A percentile compares a stretch with the other conserved stretches of the same genome.
These are phyloP conservation scores for Umbellularia californica DNA, from an alignment of 164 flowering plant species.

Conservation along the genomic window DNA sequence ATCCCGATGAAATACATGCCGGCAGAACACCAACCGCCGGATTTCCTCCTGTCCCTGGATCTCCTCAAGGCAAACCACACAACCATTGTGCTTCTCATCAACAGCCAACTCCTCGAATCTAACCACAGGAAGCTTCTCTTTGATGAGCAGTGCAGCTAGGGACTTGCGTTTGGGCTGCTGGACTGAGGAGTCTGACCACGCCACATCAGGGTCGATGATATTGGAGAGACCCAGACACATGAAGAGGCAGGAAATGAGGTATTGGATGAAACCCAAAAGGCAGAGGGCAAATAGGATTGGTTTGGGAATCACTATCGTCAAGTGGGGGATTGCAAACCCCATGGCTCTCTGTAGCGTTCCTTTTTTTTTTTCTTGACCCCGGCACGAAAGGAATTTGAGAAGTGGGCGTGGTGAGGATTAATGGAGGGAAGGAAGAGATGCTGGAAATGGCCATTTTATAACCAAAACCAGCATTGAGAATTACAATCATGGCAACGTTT, in stretches of 20 bases:
- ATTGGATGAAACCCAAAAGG: not conserved
- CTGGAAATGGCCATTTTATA: no score
- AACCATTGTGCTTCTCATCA: constrained; percentile 39
- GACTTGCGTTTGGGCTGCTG: constrained; percentile 32
- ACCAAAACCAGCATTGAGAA: no score
- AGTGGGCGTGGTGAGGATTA: no score
- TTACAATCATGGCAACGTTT: no score
- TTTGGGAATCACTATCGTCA: not conserved
- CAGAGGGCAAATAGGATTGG: not conserved
- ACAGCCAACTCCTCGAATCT: constrained; percentile 37
- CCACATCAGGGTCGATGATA: not conserved
- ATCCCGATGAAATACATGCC: constrained; percentile 65
- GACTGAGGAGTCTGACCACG: constrained; percentile 11
- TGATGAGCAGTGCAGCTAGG: constrained; percentile 51
- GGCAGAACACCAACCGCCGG: constrained; percentile 60
- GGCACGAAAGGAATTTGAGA: no score
- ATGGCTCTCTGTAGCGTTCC: not conserved
- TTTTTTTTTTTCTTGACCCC: no score
- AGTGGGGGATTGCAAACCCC: not conserved
- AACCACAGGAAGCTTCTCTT: constrained; percentile 64
- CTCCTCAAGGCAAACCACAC: constrained; percentile 82
- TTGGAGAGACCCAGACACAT: not conserved
- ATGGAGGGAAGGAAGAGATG: no score
- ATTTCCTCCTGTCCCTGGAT: constrained; percentile 59
- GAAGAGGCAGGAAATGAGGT: constrained; percentile 1